Conservation (phyloP, 2,329 filamentous ascomycete genomes). For the Penicillium nordicum region DNA sequence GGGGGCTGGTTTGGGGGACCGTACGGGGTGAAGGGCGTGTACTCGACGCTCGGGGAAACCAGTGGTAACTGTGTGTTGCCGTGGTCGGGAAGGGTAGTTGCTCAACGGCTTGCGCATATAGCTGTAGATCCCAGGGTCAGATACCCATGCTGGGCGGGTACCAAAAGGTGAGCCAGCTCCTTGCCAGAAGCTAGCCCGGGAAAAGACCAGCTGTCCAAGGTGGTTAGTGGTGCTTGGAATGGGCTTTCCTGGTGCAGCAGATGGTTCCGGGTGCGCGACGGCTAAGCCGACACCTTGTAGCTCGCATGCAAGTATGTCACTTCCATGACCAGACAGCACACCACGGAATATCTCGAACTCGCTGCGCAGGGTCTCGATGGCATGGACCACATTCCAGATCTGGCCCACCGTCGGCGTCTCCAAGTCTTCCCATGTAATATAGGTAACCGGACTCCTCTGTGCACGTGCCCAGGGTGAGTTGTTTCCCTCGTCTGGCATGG, state of each 20-base stretch:
- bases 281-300: constrained; percentile 42
- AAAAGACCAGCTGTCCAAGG: constrained; percentile 45
- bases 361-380: constrained; percentile 32
- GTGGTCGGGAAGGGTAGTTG: constrained; percentile 25
- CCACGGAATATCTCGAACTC: constrained; percentile 36
- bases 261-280: constrained; percentile 41
- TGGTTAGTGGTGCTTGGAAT: constrained; percentile 31
- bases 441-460: constrained; percentile 29
- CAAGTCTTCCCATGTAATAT: constrained; percentile 32
- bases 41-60: constrained; percentile 46
- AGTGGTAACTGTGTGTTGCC: constrained; percentile 43
- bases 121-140: constrained; percentile 37
- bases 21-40: constrained; percentile 65
- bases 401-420: constrained; percentile 34
- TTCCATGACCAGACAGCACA: constrained; percentile 28
- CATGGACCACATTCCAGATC: constrained; percentile 41
- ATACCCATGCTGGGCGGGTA: constrained; percentile 59
- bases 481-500: constrained; percentile 26
- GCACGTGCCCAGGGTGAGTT: constrained; percentile 41
- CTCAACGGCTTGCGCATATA: constrained; percentile 16
- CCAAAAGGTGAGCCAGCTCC: constrained; percentile 65
- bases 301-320: constrained; percentile 27
- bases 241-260: constrained; percentile 38
- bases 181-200: constrained; percentile 62
- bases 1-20: constrained; percentile 63